phyloP scores from a whole-genome alignment of 2,329 filamentous ascomycete genomes.

The Pyrenochaeta sp. region DNA sequence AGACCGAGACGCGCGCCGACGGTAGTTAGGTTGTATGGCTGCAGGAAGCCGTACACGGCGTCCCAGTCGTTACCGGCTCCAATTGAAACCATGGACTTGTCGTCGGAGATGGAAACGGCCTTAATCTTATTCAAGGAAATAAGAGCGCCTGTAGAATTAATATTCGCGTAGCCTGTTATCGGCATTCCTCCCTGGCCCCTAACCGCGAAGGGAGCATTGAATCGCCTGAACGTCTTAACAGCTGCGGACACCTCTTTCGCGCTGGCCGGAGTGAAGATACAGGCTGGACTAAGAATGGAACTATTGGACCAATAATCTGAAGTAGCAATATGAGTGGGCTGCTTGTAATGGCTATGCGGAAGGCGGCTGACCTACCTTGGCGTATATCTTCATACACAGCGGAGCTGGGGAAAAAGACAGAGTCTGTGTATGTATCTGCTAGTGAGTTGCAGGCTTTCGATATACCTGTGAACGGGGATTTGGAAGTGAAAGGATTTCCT shows the following conservation, averaged over 20 bases:
- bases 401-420: too few relatives aligned
- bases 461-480: too few relatives aligned
- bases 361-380: too few relatives aligned
- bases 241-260: slow-evolving; percentile 27
- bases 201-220: slow-evolving; percentile 25
- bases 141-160: slow-evolving; percentile 25
- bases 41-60: slow-evolving; percentile 37
- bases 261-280: slow-evolving; percentile 28
- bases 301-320: too few relatives aligned
- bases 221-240: slow-evolving; percentile 20
- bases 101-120: slow-evolving; percentile 27
- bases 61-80: slow-evolving; percentile 43
- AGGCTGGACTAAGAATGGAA: slow-evolving; percentile 22
- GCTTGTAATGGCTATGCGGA: too few relatives aligned
- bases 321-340: too few relatives aligned
- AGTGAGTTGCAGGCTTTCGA: too few relatives aligned
- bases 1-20: slow-evolving; percentile 39
- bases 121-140: slow-evolving; percentile 28
- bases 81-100: slow-evolving; percentile 31
- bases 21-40: slow-evolving; percentile 27
- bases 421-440: too few relatives aligned
- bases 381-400: too few relatives aligned
- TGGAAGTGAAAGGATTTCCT: too few relatives aligned
- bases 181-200: slow-evolving; percentile 36
- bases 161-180: slow-evolving; percentile 24